phyloP scores from a whole-genome alignment of 2,329 filamentous ascomycete species.

The Pseudocercospora macadamiae region DNA sequence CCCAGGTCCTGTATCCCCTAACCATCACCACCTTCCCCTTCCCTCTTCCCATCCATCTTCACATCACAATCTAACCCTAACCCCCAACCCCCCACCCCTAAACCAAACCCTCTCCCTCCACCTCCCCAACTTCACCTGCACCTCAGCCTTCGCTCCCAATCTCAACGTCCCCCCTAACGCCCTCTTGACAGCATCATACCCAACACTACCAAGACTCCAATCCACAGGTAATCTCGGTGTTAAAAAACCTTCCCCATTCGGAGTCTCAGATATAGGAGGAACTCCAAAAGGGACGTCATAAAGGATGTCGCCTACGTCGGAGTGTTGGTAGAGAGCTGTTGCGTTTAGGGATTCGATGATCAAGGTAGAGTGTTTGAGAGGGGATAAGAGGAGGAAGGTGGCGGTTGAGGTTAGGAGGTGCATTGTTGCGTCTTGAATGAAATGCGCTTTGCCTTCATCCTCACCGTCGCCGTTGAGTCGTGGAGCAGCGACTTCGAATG shows the following conservation, averaged over 20 bases:
- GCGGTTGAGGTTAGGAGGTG: conserved; percentile 87
- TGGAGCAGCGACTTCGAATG: conserved; percentile 73
- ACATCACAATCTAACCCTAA: conserved; percentile 48
- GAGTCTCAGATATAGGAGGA: conserved; percentile 55
- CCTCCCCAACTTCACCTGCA: conserved; percentile 72
- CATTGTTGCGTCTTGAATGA: conserved; percentile 83
- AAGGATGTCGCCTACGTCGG: conserved; percentile 75
- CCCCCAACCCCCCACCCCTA: conserved; percentile 50
- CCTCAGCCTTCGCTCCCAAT: conserved; percentile 75
- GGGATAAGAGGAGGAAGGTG: conserved; percentile 79
- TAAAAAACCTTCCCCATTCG: conserved; percentile 59
- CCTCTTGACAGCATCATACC: conserved; percentile 77
- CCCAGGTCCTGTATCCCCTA: neutral
- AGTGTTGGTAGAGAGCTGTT: conserved; percentile 74
- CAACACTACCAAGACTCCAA: conserved; percentile 75
- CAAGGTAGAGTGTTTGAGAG: conserved; percentile 71
- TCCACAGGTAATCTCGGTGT: conserved; percentile 80
- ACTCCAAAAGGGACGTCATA: conserved; percentile 76
- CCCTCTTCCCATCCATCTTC: neutral
- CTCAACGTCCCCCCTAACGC: conserved; percentile 80
- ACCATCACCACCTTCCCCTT: neutral
- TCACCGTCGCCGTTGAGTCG: conserved; percentile 51
- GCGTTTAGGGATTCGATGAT: conserved; percentile 81
- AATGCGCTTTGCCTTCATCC: conserved; percentile 59
- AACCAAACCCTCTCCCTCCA: conserved; percentile 70